Evolutionary conservation across 208 protist genomes (phyloP).

Genomic region (Acanthamoeba royreba): DNA sequence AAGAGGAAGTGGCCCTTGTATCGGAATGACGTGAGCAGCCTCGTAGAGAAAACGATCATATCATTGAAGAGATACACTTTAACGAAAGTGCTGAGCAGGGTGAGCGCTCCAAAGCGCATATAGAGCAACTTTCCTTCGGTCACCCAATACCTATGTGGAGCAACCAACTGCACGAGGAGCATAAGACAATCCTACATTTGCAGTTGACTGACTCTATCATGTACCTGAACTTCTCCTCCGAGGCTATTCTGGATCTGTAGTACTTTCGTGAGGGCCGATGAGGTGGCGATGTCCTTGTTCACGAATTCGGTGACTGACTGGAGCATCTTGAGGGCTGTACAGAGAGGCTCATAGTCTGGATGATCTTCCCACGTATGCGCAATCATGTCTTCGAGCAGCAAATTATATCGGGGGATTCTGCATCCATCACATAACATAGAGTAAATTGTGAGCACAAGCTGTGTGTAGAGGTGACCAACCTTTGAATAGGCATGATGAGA

Average conservation of each 20-base stretch:
- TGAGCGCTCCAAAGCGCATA: not conserved
- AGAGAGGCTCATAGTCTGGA: constrained; percentile 14
- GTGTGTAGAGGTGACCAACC: not conserved
- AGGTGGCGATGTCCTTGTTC: constrained; percentile 44
- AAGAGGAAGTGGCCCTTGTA: constrained; percentile 34
- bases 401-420: constrained; percentile 28
- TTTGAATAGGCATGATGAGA: constrained; percentile 24
- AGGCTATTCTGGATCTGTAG: constrained; percentile 38
- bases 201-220: too few species aligned
- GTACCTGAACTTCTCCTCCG: constrained; percentile 22
- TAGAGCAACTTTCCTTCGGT: not conserved
- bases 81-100: not conserved
- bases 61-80: constrained; percentile 32
- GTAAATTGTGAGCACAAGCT: not conserved
- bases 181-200: not conserved
- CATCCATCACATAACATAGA: not conserved
- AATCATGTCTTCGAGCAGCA: constrained; percentile 36
- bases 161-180: not conserved
- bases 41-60: not conserved
- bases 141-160: constrained; percentile 10
- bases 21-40: not conserved
- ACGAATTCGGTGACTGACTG: constrained; percentile 37
- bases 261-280: not conserved
- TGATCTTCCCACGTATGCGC: constrained; percentile 38
- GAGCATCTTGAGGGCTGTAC: constrained; percentile 24